phyloP scores from a whole-genome alignment of 768 basidiomycete genomes.

The Rhizopogon vulgaris region DNA sequence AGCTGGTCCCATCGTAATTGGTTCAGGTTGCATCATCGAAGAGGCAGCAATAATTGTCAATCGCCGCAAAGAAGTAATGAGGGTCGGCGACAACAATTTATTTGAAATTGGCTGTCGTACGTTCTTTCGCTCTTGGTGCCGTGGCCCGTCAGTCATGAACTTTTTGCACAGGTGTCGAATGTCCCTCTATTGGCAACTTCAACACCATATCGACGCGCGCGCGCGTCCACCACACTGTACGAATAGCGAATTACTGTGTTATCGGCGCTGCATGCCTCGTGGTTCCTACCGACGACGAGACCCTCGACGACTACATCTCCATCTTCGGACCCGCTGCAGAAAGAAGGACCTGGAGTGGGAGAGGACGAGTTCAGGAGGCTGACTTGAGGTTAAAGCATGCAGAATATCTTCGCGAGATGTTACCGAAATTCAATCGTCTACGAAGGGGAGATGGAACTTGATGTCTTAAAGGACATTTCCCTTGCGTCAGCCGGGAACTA shows the following conservation, averaged over 20 bases:
- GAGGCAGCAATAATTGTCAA: slow-evolving; percentile 90
- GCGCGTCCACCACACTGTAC: slow-evolving; percentile 78
- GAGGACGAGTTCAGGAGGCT: slow-evolving; percentile 76
- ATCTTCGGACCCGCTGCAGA: slow-evolving; percentile 76
- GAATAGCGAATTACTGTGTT: slow-evolving; percentile 73
- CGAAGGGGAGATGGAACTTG: slow-evolving; percentile 19
- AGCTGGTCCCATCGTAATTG: slow-evolving; percentile 86
- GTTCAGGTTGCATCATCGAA: slow-evolving; percentile 84
- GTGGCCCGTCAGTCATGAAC: neutral
- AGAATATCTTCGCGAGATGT: slow-evolving; percentile 88
- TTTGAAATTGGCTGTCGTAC: slow-evolving; percentile 92
- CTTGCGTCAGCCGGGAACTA: neutral
- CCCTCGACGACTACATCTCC: slow-evolving; percentile 76
- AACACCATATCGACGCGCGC: slow-evolving; percentile 86
- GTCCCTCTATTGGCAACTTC: slow-evolving; percentile 72
- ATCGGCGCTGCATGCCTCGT: slow-evolving; percentile 79
- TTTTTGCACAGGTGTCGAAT: slow-evolving; percentile 66
- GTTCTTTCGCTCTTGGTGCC: slow-evolving; percentile 27
- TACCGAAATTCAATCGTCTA: slow-evolving; percentile 82
- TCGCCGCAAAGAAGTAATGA: slow-evolving; percentile 83
- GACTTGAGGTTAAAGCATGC: slow-evolving; percentile 83
- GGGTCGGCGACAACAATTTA: slow-evolving; percentile 88
- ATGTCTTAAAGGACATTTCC: neutral
- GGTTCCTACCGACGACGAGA: slow-evolving; percentile 72
- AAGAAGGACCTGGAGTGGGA: slow-evolving; percentile 77